phyloP scores from a whole-genome alignment of 805 yeast species.

The Zygosaccharomyces bailii region DNA sequence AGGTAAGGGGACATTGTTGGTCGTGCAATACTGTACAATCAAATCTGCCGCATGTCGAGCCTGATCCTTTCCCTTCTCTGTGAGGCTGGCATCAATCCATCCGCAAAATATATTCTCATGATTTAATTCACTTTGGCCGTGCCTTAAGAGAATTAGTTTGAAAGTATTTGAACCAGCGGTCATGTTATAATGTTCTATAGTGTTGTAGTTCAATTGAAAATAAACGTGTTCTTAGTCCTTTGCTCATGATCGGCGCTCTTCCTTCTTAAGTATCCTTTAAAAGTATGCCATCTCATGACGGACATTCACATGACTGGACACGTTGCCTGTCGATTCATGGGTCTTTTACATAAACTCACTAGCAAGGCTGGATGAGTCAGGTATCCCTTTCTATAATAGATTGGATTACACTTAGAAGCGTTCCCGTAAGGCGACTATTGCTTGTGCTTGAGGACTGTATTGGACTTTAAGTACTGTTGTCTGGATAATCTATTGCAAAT shows the following conservation, averaged over 20 bases:
- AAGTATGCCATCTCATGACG: slow-evolving; percentile 7
- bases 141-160: slow-evolving; percentile 53
- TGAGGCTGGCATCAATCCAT: slow-evolving; percentile 74
- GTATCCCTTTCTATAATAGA: slow-evolving; percentile 25
- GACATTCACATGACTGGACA: slow-evolving; percentile 6
- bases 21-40: slow-evolving; percentile 41
- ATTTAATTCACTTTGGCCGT: slow-evolving; percentile 81
- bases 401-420: no score
- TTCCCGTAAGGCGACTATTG: no score
- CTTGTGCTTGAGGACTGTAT: no score
- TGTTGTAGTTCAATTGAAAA: not conserved
- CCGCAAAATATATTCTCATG: slow-evolving; percentile 76
- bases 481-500: no score
- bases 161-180: slow-evolving; percentile 22
- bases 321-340: not conserved
- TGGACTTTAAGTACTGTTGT: no score
- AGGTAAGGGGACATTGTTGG: slow-evolving; percentile 37
- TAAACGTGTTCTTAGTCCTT: not conserved
- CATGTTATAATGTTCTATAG: slow-evolving; percentile 8
- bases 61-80: slow-evolving; percentile 63
- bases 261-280: slow-evolving; percentile 3
- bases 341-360: not conserved
- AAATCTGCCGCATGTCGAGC: slow-evolving; percentile 63
- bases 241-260: not conserved
- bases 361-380: not conserved